Evolutionary conservation across 768 basidiomycete species (phyloP), one percentile per base, ranked within the genome.

Genomic region (Lanmaoa pseudosensibilis): DNA sequence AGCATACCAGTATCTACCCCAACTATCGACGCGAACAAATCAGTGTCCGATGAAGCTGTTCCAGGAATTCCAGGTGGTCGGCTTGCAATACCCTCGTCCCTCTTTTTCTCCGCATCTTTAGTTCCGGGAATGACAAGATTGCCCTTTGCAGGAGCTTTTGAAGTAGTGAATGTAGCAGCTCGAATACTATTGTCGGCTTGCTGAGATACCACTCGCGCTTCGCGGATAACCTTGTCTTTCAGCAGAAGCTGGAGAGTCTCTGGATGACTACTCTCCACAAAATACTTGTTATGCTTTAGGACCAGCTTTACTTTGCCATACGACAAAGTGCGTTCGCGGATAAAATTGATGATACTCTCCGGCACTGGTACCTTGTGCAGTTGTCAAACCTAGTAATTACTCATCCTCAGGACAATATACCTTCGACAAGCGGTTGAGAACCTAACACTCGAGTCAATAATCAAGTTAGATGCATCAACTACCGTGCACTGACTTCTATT

Each of bases 301-400:
- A 99, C 97, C 46, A 99, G 85, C 68, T 98, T 96, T 71, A 98
- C 92, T 77, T 99, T 99, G 50, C 97, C 97, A 65, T 98, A 98
- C 50, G 95, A 97, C 54, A 94, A 74, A 0, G 97, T 99, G 61
- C 95, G 90, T 59, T 92, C 89, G 64, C 91, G 87, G 64, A 99
- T 98, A 67, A 94, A 92, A 12, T 82, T 78, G 46, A 87, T 82
- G 62, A 98, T 92, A 45, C 81, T 83, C 41, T 92, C 87, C 0
- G 97, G 94, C 7, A 99, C 90, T 3, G 95, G 96, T 11, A 97
- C 94, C 88, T 94, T 72, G 19, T 27, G 23, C 11, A 52, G 37
- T 15, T 30, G 47, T 71, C 37, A 52, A 40, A 41, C 19, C 27
- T 44, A 39, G 30, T n/a, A 16, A 30, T 41, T n/a, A 40, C 48